These are phyloP conservation scores for Backusella liffmaniae DNA, from an alignment of 192 early-diverging fungal genomes.

Conservation along the genomic window DNA sequence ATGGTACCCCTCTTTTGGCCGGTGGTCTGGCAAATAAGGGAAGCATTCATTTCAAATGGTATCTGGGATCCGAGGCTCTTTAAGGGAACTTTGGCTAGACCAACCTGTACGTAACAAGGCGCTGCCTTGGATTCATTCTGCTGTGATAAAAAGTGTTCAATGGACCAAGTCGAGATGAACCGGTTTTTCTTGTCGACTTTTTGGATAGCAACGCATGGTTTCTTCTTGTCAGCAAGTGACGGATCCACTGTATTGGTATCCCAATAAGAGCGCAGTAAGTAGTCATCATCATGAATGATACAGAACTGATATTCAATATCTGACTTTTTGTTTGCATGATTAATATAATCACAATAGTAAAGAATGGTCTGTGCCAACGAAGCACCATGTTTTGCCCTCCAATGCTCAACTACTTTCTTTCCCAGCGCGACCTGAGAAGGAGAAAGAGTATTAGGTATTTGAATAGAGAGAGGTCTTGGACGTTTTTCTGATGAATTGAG, in stretches of 20 bases:
- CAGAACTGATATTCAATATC: constrained; percentile 80
- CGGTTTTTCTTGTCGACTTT: constrained; percentile 56
- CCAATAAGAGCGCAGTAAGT: constrained; percentile 43
- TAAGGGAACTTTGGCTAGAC: constrained; percentile 41
- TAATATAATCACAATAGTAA: constrained; percentile 63
- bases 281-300: constrained; percentile 57
- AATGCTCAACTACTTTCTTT: constrained; percentile 41
- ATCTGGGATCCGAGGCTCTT: constrained; percentile 43
- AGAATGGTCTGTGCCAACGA: constrained; percentile 64
- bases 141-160: constrained; percentile 32
- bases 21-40: constrained; percentile 44
- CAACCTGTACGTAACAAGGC: constrained; percentile 45
- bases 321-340: constrained; percentile 82
- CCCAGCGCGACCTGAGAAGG: constrained; percentile 43
- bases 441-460: constrained; percentile 34
- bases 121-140: not conserved
- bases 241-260: constrained; percentile 45
- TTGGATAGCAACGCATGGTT: constrained; percentile 51
- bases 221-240: constrained; percentile 32
- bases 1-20: constrained; percentile 38
- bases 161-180: constrained; percentile 40
- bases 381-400: constrained; percentile 53
- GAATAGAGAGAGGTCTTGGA: constrained; percentile 13
- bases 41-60: constrained; percentile 39
- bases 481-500: not conserved